These are phyloP conservation scores for Cladophialophora psammophila DNA, from an alignment of 2,329 filamentous ascomycete species.

Conservation along the genomic window DNA sequence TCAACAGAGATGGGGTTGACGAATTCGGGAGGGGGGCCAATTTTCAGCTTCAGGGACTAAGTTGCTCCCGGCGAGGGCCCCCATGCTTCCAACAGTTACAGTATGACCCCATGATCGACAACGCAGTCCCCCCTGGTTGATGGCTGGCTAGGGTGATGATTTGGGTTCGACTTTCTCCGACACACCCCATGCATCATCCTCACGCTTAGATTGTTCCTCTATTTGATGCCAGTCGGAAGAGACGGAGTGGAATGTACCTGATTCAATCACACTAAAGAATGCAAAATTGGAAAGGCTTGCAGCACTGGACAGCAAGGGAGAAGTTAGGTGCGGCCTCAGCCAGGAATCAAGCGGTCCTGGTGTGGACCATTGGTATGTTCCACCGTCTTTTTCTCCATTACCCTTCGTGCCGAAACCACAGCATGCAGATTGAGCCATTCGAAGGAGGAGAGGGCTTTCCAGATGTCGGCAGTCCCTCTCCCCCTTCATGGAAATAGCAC, in stretches of 20 bases:
- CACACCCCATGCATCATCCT: neutral
- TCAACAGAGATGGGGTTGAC: conserved; percentile 7
- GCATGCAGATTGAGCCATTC: neutral
- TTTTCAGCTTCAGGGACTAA: conserved; percentile 8
- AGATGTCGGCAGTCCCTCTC: neutral
- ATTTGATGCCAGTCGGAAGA: conserved; percentile 3
- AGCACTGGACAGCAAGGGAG: neutral
- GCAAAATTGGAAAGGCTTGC: conserved; percentile 2
- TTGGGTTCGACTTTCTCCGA: conserved; percentile 6
- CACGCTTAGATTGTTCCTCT: conserved; percentile 5
- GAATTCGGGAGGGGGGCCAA: neutral
- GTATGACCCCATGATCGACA: conserved; percentile 22
- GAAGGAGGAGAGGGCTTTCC: neutral
- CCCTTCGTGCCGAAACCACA: neutral
- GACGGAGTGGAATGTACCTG: neutral
- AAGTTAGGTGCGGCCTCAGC: neutral
- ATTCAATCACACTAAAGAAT: neutral
- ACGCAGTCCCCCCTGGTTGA: conserved; percentile 17
- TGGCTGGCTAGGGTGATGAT: conserved; percentile 16
- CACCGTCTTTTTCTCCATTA: neutral
- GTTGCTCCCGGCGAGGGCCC: conserved; percentile 6
- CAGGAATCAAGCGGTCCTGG: neutral
- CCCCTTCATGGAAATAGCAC: neutral
- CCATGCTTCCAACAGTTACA: neutral
- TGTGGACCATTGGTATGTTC: neutral